Evolutionary conservation across 73 alveolate genomes (phyloP).

Genomic region (Paramecium sexaurelia): DNA sequence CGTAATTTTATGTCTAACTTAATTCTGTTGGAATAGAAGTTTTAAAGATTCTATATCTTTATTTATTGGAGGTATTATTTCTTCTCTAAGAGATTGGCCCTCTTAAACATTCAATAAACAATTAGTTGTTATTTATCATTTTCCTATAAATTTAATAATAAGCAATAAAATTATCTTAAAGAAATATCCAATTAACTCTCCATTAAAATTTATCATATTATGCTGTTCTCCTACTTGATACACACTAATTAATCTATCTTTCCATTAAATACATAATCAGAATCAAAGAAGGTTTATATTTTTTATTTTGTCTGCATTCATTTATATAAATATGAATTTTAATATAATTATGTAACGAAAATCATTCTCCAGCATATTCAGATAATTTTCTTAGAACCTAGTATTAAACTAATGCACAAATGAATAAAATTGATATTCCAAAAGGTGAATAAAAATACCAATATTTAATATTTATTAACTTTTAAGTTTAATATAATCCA

Average conservation of each 20-base stretch:
- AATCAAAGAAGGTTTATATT: neutral
- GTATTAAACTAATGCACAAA: neutral
- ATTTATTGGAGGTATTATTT: neutral
- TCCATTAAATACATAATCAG: conserved; percentile 10
- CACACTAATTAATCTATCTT: neutral
- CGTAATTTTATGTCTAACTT: neutral
- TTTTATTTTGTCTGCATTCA: neutral
- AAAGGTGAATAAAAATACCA: neutral
- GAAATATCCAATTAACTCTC: conserved; percentile 40
- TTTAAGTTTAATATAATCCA: conserved; percentile 19
- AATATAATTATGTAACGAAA: neutral
- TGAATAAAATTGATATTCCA: neutral
- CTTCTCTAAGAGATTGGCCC: neutral
- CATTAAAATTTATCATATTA: conserved; percentile 26
- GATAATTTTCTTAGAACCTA: neutral
- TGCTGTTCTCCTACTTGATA: conserved; percentile 50
- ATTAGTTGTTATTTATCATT: neutral
- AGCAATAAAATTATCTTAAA: neutral
- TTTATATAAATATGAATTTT: neutral
- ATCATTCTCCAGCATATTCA: neutral
- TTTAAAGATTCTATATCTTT: neutral
- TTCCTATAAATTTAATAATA: neutral
- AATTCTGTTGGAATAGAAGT: neutral
- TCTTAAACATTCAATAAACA: neutral
- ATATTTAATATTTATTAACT: neutral